Conservation (phyloP, 2,329 filamentous ascomycete species). For the Aspergillus niger region DNA sequence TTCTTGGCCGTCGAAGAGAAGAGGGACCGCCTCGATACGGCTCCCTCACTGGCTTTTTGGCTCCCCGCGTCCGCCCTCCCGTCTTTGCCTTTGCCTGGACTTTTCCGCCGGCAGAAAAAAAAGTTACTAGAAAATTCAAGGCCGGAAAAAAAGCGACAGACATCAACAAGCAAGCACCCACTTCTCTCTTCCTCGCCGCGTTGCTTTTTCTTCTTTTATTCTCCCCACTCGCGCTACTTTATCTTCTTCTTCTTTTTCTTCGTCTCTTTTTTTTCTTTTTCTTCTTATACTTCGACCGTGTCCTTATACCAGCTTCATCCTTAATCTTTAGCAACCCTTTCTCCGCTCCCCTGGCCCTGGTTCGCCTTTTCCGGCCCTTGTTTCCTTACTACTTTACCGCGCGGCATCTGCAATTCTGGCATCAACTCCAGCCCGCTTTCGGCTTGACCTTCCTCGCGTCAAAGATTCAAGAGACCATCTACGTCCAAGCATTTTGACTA, state of each 20-base stretch:
- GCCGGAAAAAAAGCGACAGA: background rate
- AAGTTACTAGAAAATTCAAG: slow-evolving; percentile 14
- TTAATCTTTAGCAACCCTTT: background rate
- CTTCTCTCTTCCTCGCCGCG: background rate
- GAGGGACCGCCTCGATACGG: too few relatives aligned
- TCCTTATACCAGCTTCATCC: background rate
- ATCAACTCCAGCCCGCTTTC: slow-evolving; percentile 3
- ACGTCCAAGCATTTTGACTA: background rate
- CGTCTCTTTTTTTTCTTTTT: slow-evolving; percentile 2
- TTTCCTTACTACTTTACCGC: slow-evolving; percentile 6
- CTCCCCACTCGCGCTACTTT: background rate
- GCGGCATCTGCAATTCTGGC: slow-evolving; percentile 6
- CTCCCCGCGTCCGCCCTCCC: slow-evolving; percentile 18
- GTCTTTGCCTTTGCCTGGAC: background rate
- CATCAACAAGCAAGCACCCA: background rate
- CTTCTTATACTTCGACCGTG: background rate
- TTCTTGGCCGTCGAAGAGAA: background rate
- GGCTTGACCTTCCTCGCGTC: slow-evolving; percentile 3
- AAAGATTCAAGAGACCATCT: background rate
- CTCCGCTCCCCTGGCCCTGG: background rate
- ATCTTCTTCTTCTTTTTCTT: slow-evolving; percentile 4
- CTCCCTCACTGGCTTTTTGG: background rate
- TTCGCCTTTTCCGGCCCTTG: slow-evolving; percentile 1
- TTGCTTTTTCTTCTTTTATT: slow-evolving; percentile 8
- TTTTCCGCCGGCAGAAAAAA: slow-evolving; percentile 33